Conservation (phyloP, 2,329 filamentous ascomycete species). For the Claviceps sp. region DNA sequence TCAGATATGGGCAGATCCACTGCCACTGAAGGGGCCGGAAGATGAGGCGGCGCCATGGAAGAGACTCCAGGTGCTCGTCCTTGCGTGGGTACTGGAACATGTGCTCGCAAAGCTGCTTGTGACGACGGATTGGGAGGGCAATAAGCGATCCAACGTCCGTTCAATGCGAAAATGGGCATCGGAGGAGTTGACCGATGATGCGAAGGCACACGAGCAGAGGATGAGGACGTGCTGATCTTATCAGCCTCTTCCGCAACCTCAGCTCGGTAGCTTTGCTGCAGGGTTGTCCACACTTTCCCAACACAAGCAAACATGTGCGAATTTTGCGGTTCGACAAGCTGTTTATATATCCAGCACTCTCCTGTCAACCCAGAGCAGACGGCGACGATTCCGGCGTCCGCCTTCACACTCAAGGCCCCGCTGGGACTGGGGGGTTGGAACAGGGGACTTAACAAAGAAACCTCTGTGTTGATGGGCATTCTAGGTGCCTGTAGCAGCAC, state of each 20-base stretch:
- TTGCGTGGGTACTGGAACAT: slow-evolving; percentile 42
- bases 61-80: slow-evolving; percentile 42
- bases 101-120: slow-evolving; percentile 54
- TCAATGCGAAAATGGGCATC: slow-evolving; percentile 55
- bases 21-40: slow-evolving; percentile 52
- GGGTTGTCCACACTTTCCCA: slow-evolving; percentile 83
- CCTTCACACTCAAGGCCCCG: slow-evolving; percentile 61
- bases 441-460: slow-evolving; percentile 45
- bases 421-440: slow-evolving; percentile 57
- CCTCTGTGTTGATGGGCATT: slow-evolving; percentile 39
- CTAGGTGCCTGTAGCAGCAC: slow-evolving; percentile 61
- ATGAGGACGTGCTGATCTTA: slow-evolving; percentile 21
- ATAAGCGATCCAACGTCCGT: slow-evolving; percentile 64
- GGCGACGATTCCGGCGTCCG: slow-evolving; percentile 56
- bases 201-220: slow-evolving; percentile 13
- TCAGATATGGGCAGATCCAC: slow-evolving; percentile 62
- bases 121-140: slow-evolving; percentile 61
- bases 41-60: slow-evolving; percentile 53
- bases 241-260: slow-evolving; percentile 34
- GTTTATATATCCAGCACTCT: slow-evolving; percentile 68
- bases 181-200: slow-evolving; percentile 30
- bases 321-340: slow-evolving; percentile 30
- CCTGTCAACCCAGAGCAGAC: slow-evolving; percentile 73
- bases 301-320: slow-evolving; percentile 48
- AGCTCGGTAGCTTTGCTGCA: slow-evolving; percentile 48